phyloP scores from a whole-genome alignment of 208 protist genomes.

The Acanthamoeba royreba region DNA sequence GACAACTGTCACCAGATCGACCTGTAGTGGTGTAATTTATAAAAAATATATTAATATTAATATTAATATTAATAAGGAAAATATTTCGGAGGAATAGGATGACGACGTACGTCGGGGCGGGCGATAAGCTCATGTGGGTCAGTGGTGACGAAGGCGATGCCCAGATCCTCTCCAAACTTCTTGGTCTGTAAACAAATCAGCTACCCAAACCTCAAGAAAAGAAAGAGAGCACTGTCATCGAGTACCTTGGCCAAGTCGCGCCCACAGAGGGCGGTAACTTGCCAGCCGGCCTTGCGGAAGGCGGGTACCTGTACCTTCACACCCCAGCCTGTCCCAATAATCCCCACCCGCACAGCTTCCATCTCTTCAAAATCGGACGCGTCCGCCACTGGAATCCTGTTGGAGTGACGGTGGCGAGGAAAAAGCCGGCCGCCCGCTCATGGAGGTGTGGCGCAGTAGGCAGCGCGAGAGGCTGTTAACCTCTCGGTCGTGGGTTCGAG shows the following conservation, averaged over 20 bases:
- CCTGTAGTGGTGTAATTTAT: neutral
- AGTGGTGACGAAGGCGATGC: slow-evolving; percentile 5
- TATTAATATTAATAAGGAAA: neutral
- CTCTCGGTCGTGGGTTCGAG: too few relatives aligned
- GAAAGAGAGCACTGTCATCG: neutral
- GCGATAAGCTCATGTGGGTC: slow-evolving; percentile 38
- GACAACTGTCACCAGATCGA: slow-evolving; percentile 55
- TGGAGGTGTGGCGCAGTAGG: neutral
- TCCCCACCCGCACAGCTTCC: slow-evolving; percentile 32
- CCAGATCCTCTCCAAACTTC: neutral
- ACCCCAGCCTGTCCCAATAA: slow-evolving; percentile 62
- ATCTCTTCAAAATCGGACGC: neutral
- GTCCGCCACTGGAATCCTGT: neutral
- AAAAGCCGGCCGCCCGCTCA: neutral
- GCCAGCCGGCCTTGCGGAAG: slow-evolving; percentile 41
- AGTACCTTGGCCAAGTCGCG: neutral
- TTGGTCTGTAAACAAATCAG: neutral
- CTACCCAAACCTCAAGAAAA: neutral
- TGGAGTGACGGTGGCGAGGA: neutral
- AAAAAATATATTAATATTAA: neutral
- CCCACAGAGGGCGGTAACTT: slow-evolving; percentile 54
- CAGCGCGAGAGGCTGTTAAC: neutral
- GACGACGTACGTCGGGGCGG: neutral
- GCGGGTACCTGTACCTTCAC: slow-evolving; percentile 49
- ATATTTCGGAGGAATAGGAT: neutral